Percentiles rank a stretch among this genome's conserved stretches.
phyloP scores from a whole-genome alignment of 2,329 filamentous ascomycete species.

The Plectosphaerella cucumerina region DNA sequence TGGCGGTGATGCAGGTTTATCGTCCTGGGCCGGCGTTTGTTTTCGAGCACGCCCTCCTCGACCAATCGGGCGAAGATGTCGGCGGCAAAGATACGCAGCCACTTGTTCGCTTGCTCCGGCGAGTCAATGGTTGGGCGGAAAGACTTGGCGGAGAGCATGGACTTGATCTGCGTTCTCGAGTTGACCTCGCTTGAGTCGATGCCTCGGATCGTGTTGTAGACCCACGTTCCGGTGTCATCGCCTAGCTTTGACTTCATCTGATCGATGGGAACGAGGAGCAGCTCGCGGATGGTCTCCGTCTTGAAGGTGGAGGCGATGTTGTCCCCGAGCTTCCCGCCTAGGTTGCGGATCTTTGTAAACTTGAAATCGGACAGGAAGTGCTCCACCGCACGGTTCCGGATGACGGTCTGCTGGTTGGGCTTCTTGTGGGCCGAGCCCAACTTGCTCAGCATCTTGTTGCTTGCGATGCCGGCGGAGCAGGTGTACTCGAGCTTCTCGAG shows the following conservation, averaged over 20 bases:
- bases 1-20: slow-evolving; percentile 82
- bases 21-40: slow-evolving; percentile 79
- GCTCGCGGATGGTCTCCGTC: slow-evolving; percentile 73
- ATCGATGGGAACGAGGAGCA: slow-evolving; percentile 68
- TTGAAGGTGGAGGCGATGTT: slow-evolving; percentile 77
- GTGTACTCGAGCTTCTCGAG: slow-evolving; percentile 75
- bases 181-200: slow-evolving; percentile 87
- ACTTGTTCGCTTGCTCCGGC: slow-evolving; percentile 72
- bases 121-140: slow-evolving; percentile 81
- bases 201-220: slow-evolving; percentile 80
- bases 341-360: slow-evolving; percentile 88
- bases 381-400: slow-evolving; percentile 77
- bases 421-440: slow-evolving; percentile 89
- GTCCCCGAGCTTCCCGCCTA: slow-evolving; percentile 93
- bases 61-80: slow-evolving; percentile 88
- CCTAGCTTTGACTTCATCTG: slow-evolving; percentile 75
- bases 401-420: slow-evolving; percentile 90
- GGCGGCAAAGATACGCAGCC: slow-evolving; percentile 86
- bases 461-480: slow-evolving; percentile 82
- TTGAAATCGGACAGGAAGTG: slow-evolving; percentile 82
- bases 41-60: slow-evolving; percentile 85
- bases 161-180: slow-evolving; percentile 88
- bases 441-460: slow-evolving; percentile 95
- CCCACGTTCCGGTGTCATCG: slow-evolving; percentile 80
- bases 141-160: slow-evolving; percentile 94